These are phyloP conservation scores for Saccharomycodes ludwigii DNA, from an alignment of 805 yeast genomes.

Conservation along the genomic window DNA sequence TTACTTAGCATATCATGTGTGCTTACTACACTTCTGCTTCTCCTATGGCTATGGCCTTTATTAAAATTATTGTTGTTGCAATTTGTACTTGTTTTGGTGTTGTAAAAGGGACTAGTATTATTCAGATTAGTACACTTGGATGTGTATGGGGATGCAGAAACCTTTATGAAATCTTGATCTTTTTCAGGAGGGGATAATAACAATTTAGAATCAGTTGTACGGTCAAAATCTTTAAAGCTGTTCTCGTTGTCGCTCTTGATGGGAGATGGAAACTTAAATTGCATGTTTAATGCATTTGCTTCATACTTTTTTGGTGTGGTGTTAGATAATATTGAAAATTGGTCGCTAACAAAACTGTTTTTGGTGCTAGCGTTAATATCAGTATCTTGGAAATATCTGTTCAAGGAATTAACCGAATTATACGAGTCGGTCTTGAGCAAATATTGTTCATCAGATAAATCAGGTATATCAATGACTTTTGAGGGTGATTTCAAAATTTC, in stretches of 20 bases:
- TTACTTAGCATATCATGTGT: constrained; percentile 13
- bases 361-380: neutral
- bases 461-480: constrained; percentile 18
- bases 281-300: constrained; percentile 10
- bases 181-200: too few relatives aligned
- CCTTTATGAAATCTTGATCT: constrained; percentile 12
- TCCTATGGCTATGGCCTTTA: constrained; percentile 16
- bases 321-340: too few relatives aligned
- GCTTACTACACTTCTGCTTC: constrained; percentile 20
- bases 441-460: constrained; percentile 12
- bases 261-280: constrained; percentile 16
- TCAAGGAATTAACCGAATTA: constrained; percentile 11
- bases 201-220: too few relatives aligned
- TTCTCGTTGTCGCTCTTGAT: too few relatives aligned
- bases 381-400: constrained; percentile 14
- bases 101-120: too few relatives aligned
- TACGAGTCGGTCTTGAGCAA: constrained; percentile 11
- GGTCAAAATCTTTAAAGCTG: too few relatives aligned
- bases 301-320: constrained; percentile 3
- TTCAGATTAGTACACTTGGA: too few relatives aligned
- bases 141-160: constrained; percentile 7
- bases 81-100: too few relatives aligned
- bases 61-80: constrained; percentile 1
- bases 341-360: too few relatives aligned
- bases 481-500: constrained; percentile 18